These are phyloP conservation scores for Curvularia hawaiiensis DNA, from an alignment of 2,329 filamentous ascomycete genomes.

Conservation along the genomic window DNA sequence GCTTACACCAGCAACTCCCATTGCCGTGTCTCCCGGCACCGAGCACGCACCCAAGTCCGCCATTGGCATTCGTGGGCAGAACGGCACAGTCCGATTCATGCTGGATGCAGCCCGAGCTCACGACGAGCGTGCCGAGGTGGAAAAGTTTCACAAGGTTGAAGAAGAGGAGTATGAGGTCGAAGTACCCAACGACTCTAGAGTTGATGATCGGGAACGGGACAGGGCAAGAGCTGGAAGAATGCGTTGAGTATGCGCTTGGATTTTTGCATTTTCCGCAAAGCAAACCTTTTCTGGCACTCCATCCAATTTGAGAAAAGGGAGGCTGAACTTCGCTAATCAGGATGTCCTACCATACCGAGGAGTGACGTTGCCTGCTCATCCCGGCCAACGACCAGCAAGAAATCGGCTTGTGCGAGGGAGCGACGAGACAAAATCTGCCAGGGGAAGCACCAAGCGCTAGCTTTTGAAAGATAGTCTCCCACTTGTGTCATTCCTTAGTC, in stretches of 20 bases:
- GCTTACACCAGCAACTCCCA: slow-evolving; percentile 53
- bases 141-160: slow-evolving; percentile 72
- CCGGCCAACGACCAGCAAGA: neutral
- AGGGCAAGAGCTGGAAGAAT: slow-evolving; percentile 30
- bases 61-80: slow-evolving; percentile 53
- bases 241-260: slow-evolving; percentile 34
- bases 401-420: neutral
- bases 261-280: slow-evolving; percentile 16
- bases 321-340: slow-evolving; percentile 5
- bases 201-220: slow-evolving; percentile 28
- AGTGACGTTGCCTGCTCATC: neutral
- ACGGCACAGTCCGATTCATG: slow-evolving; percentile 87
- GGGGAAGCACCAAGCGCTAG: neutral
- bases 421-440: slow-evolving; percentile 1
- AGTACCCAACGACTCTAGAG: slow-evolving; percentile 36
- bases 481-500: neutral
- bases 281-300: slow-evolving; percentile 1
- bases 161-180: slow-evolving; percentile 83
- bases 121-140: slow-evolving; percentile 71
- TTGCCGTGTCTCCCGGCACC: slow-evolving; percentile 47
- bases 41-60: slow-evolving; percentile 44
- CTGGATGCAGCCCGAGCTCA: slow-evolving; percentile 78
- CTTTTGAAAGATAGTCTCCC: neutral
- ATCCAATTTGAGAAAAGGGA: neutral
- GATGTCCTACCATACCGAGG: neutral